phyloP scores from a whole-genome alignment of 192 early-diverging fungal genomes.

The Chytriomyces confervae region DNA sequence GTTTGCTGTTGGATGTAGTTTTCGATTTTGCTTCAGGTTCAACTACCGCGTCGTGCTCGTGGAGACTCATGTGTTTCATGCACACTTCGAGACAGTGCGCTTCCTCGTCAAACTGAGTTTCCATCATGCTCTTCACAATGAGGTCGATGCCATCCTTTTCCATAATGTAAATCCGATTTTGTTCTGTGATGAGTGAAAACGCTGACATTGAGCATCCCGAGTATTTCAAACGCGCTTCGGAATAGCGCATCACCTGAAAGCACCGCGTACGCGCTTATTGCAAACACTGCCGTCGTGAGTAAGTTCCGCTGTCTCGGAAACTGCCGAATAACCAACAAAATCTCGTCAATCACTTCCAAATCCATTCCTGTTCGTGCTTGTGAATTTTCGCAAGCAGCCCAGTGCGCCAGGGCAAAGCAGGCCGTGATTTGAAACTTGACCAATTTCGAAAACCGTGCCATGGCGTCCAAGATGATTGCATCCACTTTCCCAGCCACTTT shows the following conservation, averaged over 20 bases:
- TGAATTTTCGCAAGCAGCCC: neutral
- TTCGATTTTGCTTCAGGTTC: slow-evolving; percentile 7
- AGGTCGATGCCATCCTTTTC: slow-evolving; percentile 16
- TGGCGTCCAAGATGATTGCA: slow-evolving; percentile 24
- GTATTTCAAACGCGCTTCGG: slow-evolving; percentile 3
- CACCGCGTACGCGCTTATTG: slow-evolving; percentile 36
- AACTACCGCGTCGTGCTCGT: neutral
- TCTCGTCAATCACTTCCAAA: slow-evolving; percentile 20
- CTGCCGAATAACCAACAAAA: slow-evolving; percentile 33
- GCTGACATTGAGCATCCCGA: no score
- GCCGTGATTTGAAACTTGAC: slow-evolving; percentile 45
- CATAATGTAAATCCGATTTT: slow-evolving; percentile 25
- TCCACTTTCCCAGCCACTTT: neutral
- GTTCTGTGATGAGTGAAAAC: slow-evolving; percentile 13
- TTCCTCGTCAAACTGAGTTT: slow-evolving; percentile 20
- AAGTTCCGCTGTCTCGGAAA: slow-evolving; percentile 36
- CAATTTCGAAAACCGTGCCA: slow-evolving; percentile 29
- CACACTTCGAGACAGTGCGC: slow-evolving; percentile 26
- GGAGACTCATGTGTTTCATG: slow-evolving; percentile 25
- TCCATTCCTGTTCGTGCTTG: neutral
- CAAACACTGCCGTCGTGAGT: slow-evolving; percentile 45
- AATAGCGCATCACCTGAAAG: slow-evolving; percentile 20
- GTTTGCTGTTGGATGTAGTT: slow-evolving; percentile 19
- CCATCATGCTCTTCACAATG: slow-evolving; percentile 34
- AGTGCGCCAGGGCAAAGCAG: slow-evolving; percentile 46